These are phyloP conservation scores for Abrus pulchellus DNA, from an alignment of 306 rosid species.

Conservation along the genomic window DNA sequence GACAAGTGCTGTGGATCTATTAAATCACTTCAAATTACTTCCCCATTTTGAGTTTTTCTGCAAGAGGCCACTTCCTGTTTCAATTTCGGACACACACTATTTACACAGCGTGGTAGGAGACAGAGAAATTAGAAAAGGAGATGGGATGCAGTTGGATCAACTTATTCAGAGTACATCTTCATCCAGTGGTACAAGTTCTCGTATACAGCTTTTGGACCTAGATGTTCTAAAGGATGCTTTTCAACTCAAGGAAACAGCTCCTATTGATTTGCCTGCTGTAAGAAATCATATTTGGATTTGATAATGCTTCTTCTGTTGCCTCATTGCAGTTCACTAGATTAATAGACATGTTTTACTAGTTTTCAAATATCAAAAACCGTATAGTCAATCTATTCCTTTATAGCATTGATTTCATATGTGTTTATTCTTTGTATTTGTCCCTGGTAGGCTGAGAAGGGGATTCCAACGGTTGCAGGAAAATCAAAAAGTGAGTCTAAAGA, in stretches of 20 bases:
- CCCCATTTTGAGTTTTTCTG: constrained; percentile 94
- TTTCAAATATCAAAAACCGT: background rate
- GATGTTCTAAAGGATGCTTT: constrained; percentile 87
- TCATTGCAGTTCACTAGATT: constrained; percentile 9
- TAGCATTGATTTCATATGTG: background rate
- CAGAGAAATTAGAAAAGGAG: constrained; percentile 94
- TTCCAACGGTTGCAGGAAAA: constrained; percentile 79
- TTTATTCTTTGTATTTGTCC: constrained; percentile 5
- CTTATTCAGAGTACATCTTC: constrained; percentile 81
- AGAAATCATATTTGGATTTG: constrained; percentile 53
- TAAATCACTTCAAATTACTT: constrained; percentile 83
- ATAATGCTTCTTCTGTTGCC: constrained; percentile 24
- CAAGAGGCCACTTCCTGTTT: constrained; percentile 90
- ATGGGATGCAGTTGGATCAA: constrained; percentile 97
- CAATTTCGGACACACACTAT: constrained; percentile 91
- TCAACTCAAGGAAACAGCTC: constrained; percentile 82
- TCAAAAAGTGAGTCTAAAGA: constrained; percentile 87
- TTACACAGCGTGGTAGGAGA: constrained; percentile 90
- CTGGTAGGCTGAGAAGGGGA: constrained; percentile 88
- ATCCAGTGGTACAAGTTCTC: constrained; percentile 71
- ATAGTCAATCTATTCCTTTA: background rate
- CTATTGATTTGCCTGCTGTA: constrained; percentile 87
- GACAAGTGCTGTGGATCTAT: constrained; percentile 93
- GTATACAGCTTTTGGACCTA: constrained; percentile 84
- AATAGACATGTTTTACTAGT: constrained; percentile 19